Conservation (phyloP, 1,284 basidiomycete species). For the Termitomyces sp. region DNA sequence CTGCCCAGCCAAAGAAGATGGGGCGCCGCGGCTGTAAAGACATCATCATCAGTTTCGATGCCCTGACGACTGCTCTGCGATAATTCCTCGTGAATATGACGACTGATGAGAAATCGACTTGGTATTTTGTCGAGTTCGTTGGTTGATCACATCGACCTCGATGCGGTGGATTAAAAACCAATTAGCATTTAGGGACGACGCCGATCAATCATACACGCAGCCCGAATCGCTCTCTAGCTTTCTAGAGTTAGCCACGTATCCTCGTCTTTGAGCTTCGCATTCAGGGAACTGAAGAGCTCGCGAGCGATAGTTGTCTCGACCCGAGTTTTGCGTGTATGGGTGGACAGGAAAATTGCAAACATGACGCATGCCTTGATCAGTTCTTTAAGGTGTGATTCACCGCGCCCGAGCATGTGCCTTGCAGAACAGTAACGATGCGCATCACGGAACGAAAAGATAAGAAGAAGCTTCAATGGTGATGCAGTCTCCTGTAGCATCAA, state of each 20-base stretch:
- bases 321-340: constrained; percentile 24
- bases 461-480: constrained; percentile 48
- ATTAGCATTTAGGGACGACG: background rate
- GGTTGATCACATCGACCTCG: no score
- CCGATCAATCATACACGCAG: constrained; percentile 16
- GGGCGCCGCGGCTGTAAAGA: no score
- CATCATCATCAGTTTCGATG: no score
- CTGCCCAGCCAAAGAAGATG: no score
- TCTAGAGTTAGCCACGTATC: constrained; percentile 36
- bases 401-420: constrained; percentile 56
- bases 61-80: no score
- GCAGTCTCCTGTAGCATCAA: constrained; percentile 75
- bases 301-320: constrained; percentile 49
- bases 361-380: constrained; percentile 45
- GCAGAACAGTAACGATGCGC: constrained; percentile 36
- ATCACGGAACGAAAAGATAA: constrained; percentile 56
- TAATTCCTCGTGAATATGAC: no score
- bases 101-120: no score
- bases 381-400: constrained; percentile 45
- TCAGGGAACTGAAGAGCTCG: constrained; percentile 34
- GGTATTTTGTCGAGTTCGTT: no score
- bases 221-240: constrained; percentile 36
- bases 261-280: constrained; percentile 43
- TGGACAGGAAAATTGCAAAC: background rate
- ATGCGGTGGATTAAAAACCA: no score